Evolutionary conservation across 306 rosid genomes (phyloP), one percentile per base, ranked within the genome.

Genomic region (Malus asiatica): DNA sequence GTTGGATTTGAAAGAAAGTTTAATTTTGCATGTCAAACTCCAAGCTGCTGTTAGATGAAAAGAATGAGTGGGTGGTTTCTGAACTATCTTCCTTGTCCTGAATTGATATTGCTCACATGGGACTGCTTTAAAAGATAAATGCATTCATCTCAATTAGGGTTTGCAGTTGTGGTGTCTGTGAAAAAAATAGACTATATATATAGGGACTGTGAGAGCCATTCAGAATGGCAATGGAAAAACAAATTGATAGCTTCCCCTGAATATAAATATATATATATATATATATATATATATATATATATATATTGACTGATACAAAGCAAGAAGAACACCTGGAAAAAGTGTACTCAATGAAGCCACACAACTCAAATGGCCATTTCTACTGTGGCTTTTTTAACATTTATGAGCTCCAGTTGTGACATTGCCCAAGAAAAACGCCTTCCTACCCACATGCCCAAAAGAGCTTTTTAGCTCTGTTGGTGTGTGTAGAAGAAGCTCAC

Each of bases 71-170:
- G 68, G 42, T 20, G 42, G n/a, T 59, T 59, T 10, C 68, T 59
- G 14, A 73, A 59, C 68, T 30, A 25, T 73, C 68, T 30, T 15
- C 22, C 29, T 2, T 25, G 20, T 27, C 66, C 22, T 11, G 51
- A 23, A n/a, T 55, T 72, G 2, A 72, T 20, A 20, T 70, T 20
- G 9, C 19, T 72, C 76, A 72, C 76, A 73, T 73, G 68, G 68
- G 48, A 11, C 46, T 35, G 25, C 70, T 66, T 11, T 16, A 38
- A 66, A 38, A 66, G 48, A 38, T 35, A 11, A 32, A 64, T 64
- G 45, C 14, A 64, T 30, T 16, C 11, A 38, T 66, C 70, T 63
- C 9, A 5, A 14, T 63, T 30, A 38, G 42, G 68, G 68, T 63
- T 63, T 63, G 42, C 22, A 29, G 68, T 18, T 30, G 61, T 22